These are phyloP conservation scores for Microcyclosporella mali DNA, from an alignment of 2,329 filamentous ascomycete species.

Conservation along the genomic window DNA sequence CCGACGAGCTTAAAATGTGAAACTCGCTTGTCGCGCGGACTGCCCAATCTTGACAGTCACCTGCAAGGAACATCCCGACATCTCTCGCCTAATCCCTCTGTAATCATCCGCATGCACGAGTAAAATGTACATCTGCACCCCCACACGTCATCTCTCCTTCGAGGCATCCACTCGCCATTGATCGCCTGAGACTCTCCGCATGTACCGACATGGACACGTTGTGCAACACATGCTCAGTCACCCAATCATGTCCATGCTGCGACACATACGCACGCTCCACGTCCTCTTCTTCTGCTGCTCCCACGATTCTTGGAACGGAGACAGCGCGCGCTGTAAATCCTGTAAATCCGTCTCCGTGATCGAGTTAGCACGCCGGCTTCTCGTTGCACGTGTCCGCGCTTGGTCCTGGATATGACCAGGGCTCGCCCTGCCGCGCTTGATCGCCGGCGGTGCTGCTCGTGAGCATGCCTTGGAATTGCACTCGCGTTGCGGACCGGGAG, in stretches of 20 bases:
- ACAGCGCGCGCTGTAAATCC: conserved; percentile 1
- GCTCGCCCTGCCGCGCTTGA: conserved; percentile 1
- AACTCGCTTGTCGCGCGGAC: too few species aligned
- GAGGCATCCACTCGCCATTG: background rate
- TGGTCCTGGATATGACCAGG: background rate
- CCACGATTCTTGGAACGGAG: background rate
- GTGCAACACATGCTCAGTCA: background rate
- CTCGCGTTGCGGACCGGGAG: conserved; percentile 1
- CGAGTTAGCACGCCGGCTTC: conserved; percentile 6
- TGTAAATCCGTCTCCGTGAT: conserved; percentile 3
- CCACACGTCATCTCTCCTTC: background rate
- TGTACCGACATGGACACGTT: too few species aligned
- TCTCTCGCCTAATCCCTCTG: background rate
- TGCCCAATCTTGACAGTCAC: too few species aligned
- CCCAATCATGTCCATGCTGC: conserved; percentile 2
- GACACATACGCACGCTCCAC: background rate
- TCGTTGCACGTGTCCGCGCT: conserved; percentile 1
- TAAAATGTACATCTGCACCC: too few species aligned
- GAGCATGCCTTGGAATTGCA: conserved; percentile 2
- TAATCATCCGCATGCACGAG: background rate
- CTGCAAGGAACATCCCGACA: too few species aligned
- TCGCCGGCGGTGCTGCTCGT: conserved; percentile 1
- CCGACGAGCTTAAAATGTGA: too few species aligned
- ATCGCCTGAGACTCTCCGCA: background rate
- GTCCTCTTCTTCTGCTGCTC: background rate